Base-by-base conservation (phyloP, 2,329 filamentous ascomycete species). In the Colletotrichum orchidophilum region DNA sequence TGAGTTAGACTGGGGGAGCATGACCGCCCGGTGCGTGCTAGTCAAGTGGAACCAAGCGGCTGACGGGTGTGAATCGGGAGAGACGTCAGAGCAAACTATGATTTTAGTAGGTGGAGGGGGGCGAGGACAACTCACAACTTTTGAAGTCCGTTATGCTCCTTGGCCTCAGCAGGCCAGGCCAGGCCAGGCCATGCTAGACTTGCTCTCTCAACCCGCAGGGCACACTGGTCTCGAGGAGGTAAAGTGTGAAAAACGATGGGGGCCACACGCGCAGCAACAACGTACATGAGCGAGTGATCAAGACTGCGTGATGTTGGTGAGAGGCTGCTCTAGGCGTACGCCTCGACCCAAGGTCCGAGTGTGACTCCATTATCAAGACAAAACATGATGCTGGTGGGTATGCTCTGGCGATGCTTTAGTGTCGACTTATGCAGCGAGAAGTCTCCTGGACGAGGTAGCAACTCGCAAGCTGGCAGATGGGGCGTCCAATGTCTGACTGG, bases 21-120 rank as follows among this genome's bases (percentile, higher is more conserved):
- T 68, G 64, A 55, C 69, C 33, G 58, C 33, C 18, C 33, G 24
- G 49, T 27, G 27, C 13, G n/a, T 52, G 46, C 52, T 49, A 21
- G 46, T 55, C 26, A 21, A 49, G 64, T 63, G 64, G 59, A 59
- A 33, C 59, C 53, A 59, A 53, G 69, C 53, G 64, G 69, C 52
- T 39, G 64, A 59, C 69, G 65, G 64, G 27, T 53, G 58, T 63
- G 59, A 52, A 31, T 69, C 59, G 59, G 46, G 53, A 60, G 42
- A 55, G 27, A 60, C 42, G 53, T 69, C 58, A 59, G 65, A 54
- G 52, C 46, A 68, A 59, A 69, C 53, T 54, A 69, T 63, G 59
- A 35, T 59, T 58, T 21, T 52, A 49, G 33, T 29, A 26, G 26
- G 57, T 21, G 18, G 7, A 8, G 15, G 27, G 53, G 26, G 63